Conservation (phyloP, 2,329 filamentous ascomycete genomes). For the Apiospora kogelbergensis region DNA sequence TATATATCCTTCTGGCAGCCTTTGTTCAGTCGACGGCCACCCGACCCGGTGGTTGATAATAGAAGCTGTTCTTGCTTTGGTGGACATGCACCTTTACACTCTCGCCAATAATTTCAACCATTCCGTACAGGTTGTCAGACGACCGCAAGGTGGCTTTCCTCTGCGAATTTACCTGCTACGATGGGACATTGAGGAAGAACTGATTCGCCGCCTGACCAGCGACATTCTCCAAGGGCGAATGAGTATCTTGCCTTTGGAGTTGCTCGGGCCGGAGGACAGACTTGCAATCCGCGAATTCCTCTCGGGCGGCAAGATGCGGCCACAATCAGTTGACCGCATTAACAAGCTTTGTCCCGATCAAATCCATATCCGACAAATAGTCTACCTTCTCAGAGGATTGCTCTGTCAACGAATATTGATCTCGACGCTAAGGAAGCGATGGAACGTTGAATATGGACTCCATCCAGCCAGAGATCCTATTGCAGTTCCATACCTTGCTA, state of each 20-base stretch:
- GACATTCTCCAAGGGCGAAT: constrained; percentile 38
- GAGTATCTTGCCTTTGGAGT: constrained; percentile 31
- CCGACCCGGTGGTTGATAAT: too few relatives aligned
- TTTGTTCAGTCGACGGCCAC: too few relatives aligned
- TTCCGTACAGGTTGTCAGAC: constrained; percentile 47
- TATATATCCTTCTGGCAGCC: too few relatives aligned
- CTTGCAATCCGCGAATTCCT: constrained; percentile 25
- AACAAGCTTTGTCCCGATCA: too few relatives aligned
- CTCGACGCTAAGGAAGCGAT: constrained; percentile 61
- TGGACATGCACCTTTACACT: constrained; percentile 28
- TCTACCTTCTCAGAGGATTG: too few relatives aligned
- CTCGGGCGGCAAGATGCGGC: too few relatives aligned
- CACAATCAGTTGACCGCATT: too few relatives aligned
- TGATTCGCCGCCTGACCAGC: constrained; percentile 38
- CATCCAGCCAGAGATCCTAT: constrained; percentile 55
- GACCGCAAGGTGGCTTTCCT: constrained; percentile 37
- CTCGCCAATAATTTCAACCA: constrained; percentile 39
- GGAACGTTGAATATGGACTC: constrained; percentile 66
- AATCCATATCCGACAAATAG: too few relatives aligned
- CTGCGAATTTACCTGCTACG: constrained; percentile 58
- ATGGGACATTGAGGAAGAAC: constrained; percentile 42
- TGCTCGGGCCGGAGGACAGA: constrained; percentile 29
- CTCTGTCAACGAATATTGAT: constrained; percentile 60
- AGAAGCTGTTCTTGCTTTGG: too few relatives aligned
- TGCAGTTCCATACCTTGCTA: constrained; percentile 68